phyloP scores from a whole-genome alignment of 2,329 filamentous ascomycete species.

The Colletotrichum trifolii region DNA sequence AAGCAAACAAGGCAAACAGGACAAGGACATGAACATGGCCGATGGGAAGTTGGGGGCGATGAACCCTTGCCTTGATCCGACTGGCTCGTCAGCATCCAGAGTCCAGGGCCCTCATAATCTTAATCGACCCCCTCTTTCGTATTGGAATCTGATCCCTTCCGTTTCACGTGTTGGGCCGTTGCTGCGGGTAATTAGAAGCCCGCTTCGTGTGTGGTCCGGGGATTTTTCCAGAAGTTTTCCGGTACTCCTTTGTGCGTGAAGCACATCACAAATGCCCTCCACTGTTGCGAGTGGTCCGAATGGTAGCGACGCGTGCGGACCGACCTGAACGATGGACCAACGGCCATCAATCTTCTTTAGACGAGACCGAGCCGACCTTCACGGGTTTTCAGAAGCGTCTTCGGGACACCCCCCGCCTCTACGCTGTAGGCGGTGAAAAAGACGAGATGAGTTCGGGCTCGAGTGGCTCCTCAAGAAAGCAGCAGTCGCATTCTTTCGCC shows the following conservation, averaged over 20 bases:
- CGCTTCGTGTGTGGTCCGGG: constrained; percentile 2
- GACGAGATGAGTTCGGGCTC: not conserved
- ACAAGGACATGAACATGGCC: not conserved
- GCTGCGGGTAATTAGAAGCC: constrained; percentile 16
- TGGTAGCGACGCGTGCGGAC: too few relatives aligned
- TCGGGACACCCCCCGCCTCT: too few relatives aligned
- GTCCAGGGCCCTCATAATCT: not conserved
- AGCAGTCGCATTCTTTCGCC: constrained; percentile 26
- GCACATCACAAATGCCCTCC: too few relatives aligned
- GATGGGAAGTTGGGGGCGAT: constrained; percentile 13
- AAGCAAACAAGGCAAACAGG: not conserved
- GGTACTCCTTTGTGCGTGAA: not conserved
- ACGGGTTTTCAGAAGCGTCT: not conserved
- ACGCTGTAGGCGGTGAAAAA: too few relatives aligned
- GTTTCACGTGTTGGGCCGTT: constrained; percentile 27
- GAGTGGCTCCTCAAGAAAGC: constrained; percentile 11
- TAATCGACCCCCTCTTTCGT: constrained; percentile 7
- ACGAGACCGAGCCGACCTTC: not conserved
- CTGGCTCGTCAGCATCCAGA: constrained; percentile 9
- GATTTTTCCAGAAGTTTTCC: not conserved
- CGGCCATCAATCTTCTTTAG: too few relatives aligned
- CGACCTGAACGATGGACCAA: too few relatives aligned
- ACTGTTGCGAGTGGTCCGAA: too few relatives aligned
- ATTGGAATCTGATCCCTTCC: constrained; percentile 2
- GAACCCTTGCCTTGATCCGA: constrained; percentile 10